Base-by-base conservation (phyloP, 208 protist species). In the Trypanosoma melophagium region DNA sequence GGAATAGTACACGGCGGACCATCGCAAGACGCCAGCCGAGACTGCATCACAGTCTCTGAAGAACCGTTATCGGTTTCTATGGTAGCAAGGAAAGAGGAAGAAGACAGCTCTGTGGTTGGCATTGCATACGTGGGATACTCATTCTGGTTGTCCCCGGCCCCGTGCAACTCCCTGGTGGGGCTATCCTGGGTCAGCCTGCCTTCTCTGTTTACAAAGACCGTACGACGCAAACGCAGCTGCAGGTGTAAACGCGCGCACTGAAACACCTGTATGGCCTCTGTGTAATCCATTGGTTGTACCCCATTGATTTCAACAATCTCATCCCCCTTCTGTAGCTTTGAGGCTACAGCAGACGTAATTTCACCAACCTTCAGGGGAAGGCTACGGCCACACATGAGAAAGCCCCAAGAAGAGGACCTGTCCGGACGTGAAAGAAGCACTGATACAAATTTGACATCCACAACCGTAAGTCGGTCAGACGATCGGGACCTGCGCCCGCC, bases 261-360 rank as follows among this genome's bases (percentile, higher is more conserved):
- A 44, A 83, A 66, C 9, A 54, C n/a, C n/a, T 45, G 17, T 7
- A 79, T 58, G 7, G 69, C 71, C 0, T 79, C 53, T 10, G 65
- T 69, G 60, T 75, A 71, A 51, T 58, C 58, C 10, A 40, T 40
- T 40, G 69, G 65, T 35, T 1, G 9, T 19, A 74, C 47, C 16
- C 62, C 71, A 52, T 84, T 77, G 4, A 84, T 71, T 51, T 47
- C 66, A 22, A 80, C 13, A 54, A 84, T 74, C 16, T 59, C 61
- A 66, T 84, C 79, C 7, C 59, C 67, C 55, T 63, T 60, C 21
- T 57, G 8, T 19, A 84, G 16, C 28, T 9, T 59, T 21, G 52
- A 4, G 12, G 59, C 40, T 35, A 50, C 3, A 4, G 50, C 21
- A 2, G 52, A 44, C 21, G 57, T 56, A 14, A 76, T 54, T 49